Evolutionary conservation across 192 early-diverging fungal species (phyloP), one percentile per base, ranked within the genome.

Genomic region (Coemansia guatemalensis): DNA sequence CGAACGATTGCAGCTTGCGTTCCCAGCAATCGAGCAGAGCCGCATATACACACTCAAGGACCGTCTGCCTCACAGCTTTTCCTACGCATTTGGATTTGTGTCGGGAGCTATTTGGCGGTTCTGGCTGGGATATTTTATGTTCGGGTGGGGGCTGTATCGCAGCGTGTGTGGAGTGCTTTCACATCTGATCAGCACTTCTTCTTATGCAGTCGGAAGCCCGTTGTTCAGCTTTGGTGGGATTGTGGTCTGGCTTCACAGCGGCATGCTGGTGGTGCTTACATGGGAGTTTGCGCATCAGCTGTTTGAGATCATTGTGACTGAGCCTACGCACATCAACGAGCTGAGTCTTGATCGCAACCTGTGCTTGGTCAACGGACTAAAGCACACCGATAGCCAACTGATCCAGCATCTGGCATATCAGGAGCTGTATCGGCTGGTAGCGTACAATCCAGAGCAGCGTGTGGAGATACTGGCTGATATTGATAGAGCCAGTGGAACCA

Each of bases 241-340:
- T 4, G 39, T 44, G 51, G 75, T 76, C 21, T 81, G 73, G 78
- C 64, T 81, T 11, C 73, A 67, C 22, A 67, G 62, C 32, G 51
- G 69, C 35, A 65, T 67, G 35, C 44, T 71, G 53, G 65, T 56
- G 20, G 61, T 65, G 23, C 61, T 76, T 20, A 62, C 62, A 8
- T 81, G 78, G 78, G 78, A 81, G 62, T 55, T 76, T 48, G 67
- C 78, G 5, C 78, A 81, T n/a, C 78, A 69, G 59, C 58, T 81
- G 53, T 81, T 76, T 50, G 78, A 76, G 66, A 62, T 66, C n/a
- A 49, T 81, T 49, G 39, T 65, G 22, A 76, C 78, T 0, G 74
- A 75, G 63, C 73, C 73, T 2, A 81, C 78, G 11, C 73, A 56
- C 25, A 81, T 81, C 58, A 75, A 73, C 53, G 67, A 69, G 63